Base-by-base conservation (phyloP, 768 basidiomycete species). In the Boletus subparvulus region DNA sequence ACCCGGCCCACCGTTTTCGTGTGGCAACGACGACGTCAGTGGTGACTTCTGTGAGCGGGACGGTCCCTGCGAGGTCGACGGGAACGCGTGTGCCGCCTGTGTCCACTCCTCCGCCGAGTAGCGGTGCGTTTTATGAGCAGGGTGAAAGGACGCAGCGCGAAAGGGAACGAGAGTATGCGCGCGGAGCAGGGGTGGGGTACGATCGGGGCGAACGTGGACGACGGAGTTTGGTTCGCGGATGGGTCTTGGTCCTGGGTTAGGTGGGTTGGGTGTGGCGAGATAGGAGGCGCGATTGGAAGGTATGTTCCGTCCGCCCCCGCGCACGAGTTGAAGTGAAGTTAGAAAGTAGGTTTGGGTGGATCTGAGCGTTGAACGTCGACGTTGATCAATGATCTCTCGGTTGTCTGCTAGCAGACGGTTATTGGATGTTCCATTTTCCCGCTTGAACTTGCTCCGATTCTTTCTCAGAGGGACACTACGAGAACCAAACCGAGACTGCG, bases 281-380 rank as follows among this genome's bases (percentile, higher is more conserved):
- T 54, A 37, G 65, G 8, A 68, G 75, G 52, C 76, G 75, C 55
- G 75, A 77, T 46, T 59, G n/a, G 73, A 43, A 60, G 76, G 63
- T 77, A 77, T 49, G 58, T 64, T n/a, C 73, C 73, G 28, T 1
- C 64, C 61, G 8, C 61, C 65, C 16, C 54, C 64, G 4, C 58
- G 65, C n/a, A 33, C 62, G 36, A 42, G 42, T 50, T 55, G 54
- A 59, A 14, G 43, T 6, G 14, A 26, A 26, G 0, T 26, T 19
- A 30, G 30, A 21, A 11, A 10, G 19, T 11, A 13, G 37, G 28
- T 7, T 13, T 11, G 14, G 9, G 21, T 12, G 19, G 19, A 44
- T 17, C 4, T 26, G 1, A 19, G n/a, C 3, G 19, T 12, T 26
- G 43, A 30, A 52, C 24, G n/a, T 17, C 21, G 32, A 10, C 11